These are phyloP conservation scores for Chalciporus piperatus DNA, from an alignment of 768 basidiomycete species.

Conservation along the genomic window DNA sequence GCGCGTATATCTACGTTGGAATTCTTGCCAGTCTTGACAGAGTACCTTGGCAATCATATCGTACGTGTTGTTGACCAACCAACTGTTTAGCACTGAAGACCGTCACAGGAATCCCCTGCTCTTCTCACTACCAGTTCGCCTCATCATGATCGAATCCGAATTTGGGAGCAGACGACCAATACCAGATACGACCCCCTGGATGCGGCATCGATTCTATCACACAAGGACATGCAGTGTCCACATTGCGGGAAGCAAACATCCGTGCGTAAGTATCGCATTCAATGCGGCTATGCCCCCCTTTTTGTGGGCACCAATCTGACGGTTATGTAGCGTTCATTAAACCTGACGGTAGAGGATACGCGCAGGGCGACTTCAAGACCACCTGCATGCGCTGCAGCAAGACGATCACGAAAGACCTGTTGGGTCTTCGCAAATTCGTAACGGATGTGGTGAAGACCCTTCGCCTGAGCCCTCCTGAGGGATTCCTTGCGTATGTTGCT, in stretches of 20 bases:
- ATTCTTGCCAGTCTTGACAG: neutral
- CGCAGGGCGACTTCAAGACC: constrained; percentile 39
- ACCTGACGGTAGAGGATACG: constrained; percentile 41
- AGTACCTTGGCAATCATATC: constrained; percentile 11
- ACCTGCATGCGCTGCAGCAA: constrained; percentile 35
- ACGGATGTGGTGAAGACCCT: constrained; percentile 27
- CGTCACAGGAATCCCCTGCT: constrained; percentile 7
- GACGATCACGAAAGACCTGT: constrained; percentile 35
- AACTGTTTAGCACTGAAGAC: neutral
- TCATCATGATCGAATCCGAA: constrained; percentile 3
- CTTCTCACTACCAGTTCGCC: constrained; percentile 8
- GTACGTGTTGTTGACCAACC: constrained; percentile 1
- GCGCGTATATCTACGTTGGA: neutral
- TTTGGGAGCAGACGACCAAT: neutral
- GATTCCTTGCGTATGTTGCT: constrained; percentile 31
- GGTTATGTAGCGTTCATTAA: constrained; percentile 36
- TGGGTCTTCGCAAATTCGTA: constrained; percentile 40
- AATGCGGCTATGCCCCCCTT: neutral
- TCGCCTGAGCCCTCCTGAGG: constrained; percentile 3
- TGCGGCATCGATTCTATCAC: constrained; percentile 14
- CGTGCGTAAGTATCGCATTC: constrained; percentile 20
- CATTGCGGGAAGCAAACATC: constrained; percentile 15
- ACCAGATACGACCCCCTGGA: constrained; percentile 21
- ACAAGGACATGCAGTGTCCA: constrained; percentile 30
- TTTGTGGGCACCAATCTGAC: neutral